phyloP scores from a whole-genome alignment of 352 stramenopile species.

The Pythium guiyangense region DNA sequence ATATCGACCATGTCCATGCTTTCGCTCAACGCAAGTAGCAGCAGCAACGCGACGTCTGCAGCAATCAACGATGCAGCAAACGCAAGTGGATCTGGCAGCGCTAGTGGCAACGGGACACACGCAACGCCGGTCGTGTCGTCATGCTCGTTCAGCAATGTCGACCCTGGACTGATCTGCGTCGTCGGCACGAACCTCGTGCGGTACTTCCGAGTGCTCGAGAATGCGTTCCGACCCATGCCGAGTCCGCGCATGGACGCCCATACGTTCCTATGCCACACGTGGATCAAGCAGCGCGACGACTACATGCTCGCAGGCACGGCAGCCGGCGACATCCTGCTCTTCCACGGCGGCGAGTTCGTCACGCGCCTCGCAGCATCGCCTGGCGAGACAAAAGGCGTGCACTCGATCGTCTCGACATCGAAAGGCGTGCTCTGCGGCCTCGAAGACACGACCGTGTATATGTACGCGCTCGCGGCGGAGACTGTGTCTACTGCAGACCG shows the following conservation, averaged over 20 bases:
- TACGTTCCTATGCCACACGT: constrained; percentile 81
- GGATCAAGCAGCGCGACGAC: constrained; percentile 90
- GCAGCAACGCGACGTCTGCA: not conserved
- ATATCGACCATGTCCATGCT: constrained; percentile 23
- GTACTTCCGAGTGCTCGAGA: constrained; percentile 90
- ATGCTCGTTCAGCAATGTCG: constrained; percentile 86
- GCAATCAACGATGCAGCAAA: not conserved
- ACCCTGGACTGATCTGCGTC: constrained; percentile 85
- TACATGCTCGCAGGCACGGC: constrained; percentile 83
- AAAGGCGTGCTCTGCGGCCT: constrained; percentile 81
- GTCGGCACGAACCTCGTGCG: constrained; percentile 77
- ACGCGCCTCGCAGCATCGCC: constrained; percentile 51
- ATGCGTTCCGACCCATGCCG: constrained; percentile 79
- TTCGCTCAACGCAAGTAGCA: constrained; percentile 1
- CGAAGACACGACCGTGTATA: constrained; percentile 57
- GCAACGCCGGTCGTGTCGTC: constrained; percentile 46
- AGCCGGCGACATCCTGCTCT: constrained; percentile 84
- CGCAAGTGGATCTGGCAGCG: not conserved
- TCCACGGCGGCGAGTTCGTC: constrained; percentile 72
- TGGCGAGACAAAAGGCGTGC: constrained; percentile 38
- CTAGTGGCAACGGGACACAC: not conserved
- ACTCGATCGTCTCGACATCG: constrained; percentile 55
- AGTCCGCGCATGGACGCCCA: constrained; percentile 66
- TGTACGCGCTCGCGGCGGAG: constrained; percentile 59
- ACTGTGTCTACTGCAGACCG: constrained; percentile 22